A percentile compares a stretch with the other conserved stretches of the same genome.
Conservation (phyloP, 371 early-diverging fungal genomes). For the Thermomucor indicae-seudaticae region DNA sequence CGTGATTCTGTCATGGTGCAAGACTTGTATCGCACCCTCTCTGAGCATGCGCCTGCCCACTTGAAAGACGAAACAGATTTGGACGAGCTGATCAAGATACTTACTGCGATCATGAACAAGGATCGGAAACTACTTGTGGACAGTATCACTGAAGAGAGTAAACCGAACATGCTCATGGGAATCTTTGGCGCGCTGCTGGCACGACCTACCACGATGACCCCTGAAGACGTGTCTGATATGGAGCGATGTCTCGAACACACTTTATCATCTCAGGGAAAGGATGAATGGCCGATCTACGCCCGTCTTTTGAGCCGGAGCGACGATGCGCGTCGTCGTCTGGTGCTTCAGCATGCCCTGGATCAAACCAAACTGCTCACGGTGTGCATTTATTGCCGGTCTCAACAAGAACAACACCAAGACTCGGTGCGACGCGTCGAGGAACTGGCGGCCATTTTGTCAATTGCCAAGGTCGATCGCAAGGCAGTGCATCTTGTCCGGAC, state of each 20-base stretch:
- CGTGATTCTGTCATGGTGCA: neutral
- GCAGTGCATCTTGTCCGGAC: conserved; percentile 4
- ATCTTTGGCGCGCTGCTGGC: conserved; percentile 1
- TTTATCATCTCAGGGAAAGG: neutral
- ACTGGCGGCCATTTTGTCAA: conserved; percentile 15
- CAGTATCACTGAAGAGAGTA: neutral
- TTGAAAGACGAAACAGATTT: neutral
- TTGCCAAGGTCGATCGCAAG: conserved; percentile 4
- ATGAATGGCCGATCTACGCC: conserved; percentile 1
- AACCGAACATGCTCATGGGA: neutral
- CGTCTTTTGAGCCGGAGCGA: neutral
- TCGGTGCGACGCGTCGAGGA: conserved; percentile 13
- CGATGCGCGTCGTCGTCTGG: neutral
- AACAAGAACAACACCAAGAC: neutral
- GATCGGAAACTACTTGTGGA: neutral
- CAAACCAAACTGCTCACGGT: conserved; percentile 3
- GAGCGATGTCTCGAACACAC: neutral
- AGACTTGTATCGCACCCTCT: conserved; percentile 2
- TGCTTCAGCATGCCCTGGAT: conserved; percentile 11
- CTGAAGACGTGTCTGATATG: neutral
- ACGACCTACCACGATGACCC: neutral
- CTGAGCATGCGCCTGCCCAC: neutral
- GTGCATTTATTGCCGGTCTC: conserved; percentile 1
- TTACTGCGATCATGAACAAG: neutral
- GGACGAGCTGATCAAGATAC: neutral